Base-by-base conservation (phyloP, 768 basidiomycete genomes). In the Tephrocybe sp. region DNA sequence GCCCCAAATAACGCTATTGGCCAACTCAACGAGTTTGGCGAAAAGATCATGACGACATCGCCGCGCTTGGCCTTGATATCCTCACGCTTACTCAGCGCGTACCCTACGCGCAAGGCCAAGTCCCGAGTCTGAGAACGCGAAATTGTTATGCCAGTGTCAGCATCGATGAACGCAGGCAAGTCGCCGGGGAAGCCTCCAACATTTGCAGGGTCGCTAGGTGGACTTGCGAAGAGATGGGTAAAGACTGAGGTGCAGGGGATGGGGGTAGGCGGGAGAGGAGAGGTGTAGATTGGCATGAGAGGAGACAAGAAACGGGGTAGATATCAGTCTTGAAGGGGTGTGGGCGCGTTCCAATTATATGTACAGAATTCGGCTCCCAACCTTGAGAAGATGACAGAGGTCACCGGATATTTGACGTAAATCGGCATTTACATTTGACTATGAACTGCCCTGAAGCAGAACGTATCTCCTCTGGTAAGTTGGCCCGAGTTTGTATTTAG, bases 151-250 rank as follows among this genome's bases (percentile, higher is more conserved):
- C 80, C 84, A 0, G 86, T 78, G 2, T 69, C 63, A 0, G 84
- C 84, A 55, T 92, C 88, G 43, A 91, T 72, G 62, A 83, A 88
- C 2, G 86, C 87, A 8, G 76, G 75, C 3, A 67, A 51, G 2
- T 67, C 56, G 2, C 62, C 76, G 1, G 74, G 73, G 56, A 71
- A 78, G 11, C 68, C 66, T 25, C 79, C 79, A 22, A 80, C 62
- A 36, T 51, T 56, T 19, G 52, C 58, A 31, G 68, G 61, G 24
- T 60, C 60, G 45, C 50, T 53, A 8, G 55, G 21, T 16, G 50
- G 27, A 11, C 67, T 61, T 32, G 64, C 55, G 58, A 81, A 76
- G 41, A 83, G 67, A 47, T 76, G 69, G 3, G 79, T 74, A 60
- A 79, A 82, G 15, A 81, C 56, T 2, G 80, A 83, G 12, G 64